Evolutionary conservation across 352 stramenopile species (phyloP), one percentile per base, ranked within the genome.

Genomic region (Blastocystis sp.): DNA sequence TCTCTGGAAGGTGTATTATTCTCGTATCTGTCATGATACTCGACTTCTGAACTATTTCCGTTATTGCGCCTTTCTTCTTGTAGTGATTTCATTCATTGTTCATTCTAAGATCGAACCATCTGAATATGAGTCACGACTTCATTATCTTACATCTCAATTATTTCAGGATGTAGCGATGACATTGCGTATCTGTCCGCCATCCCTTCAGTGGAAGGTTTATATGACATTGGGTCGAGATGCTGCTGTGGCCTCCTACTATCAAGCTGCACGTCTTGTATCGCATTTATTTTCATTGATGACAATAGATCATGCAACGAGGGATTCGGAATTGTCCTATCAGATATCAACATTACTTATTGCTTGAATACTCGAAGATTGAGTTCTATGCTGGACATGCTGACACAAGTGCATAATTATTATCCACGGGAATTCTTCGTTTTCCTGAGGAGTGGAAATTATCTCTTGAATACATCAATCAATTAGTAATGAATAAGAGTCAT

Each of bases 291-390:
- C 4, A 24, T 21, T n/a, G 5, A 21, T 74, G 63, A 74, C 29
- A 19, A 42, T 59, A 80, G 67, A n/a, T 80, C 32, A 80, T 80
- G 67, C 32, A 80, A 56, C 67, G 51, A 63, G 51, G 67, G 12
- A 27, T 61, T 2, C 6, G 19, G 2, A 42, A 32, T 29, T 80
- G 67, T 56, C 67, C 43, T 21, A 1, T 29, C 2, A 80, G 59
- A 39, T 80, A 49, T 42, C 21, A 49, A 27, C 67, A 80, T 11
- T 32, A 57, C 16, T 21, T 83, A 9, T 35, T 83, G 1, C 19
- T 83, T 16, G 51, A 83, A 19, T 59, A 65, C 11, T 51, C 71
- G 0, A 57, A 59, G 21, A 83, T 27, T 3, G 46, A 65, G 54
- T 83, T 65, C 52, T 83, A 65, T 43, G 16, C 12, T 1, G 29